Conservation (phyloP, 208 protist species). For the Phytomonas francai region DNA sequence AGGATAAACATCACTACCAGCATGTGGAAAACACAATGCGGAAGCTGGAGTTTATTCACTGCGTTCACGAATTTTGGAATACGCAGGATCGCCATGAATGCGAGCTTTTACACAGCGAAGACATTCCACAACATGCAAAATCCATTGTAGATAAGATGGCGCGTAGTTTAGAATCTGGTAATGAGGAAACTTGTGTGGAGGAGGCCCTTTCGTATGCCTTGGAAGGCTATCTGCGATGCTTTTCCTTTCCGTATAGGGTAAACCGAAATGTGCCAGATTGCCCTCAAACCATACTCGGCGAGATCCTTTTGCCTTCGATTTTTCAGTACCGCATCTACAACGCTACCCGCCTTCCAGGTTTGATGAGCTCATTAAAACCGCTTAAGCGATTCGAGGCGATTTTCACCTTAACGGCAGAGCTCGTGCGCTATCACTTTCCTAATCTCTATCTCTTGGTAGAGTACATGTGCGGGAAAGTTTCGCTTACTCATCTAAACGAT, state of each 20-base stretch:
- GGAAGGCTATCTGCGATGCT: conserved; percentile 60
- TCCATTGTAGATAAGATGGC: conserved; percentile 40
- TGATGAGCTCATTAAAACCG: conserved; percentile 46
- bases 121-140: conserved; percentile 15
- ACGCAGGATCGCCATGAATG: conserved; percentile 63
- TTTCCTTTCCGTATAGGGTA: conserved; percentile 22
- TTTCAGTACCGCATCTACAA: conserved; percentile 74
- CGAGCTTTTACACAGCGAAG: conserved; percentile 26
- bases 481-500: conserved; percentile 40
- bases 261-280: conserved; percentile 15
- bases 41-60: conserved; percentile 74
- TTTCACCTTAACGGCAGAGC: conserved; percentile 52
- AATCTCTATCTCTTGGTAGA: conserved; percentile 39
- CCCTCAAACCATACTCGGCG: conserved; percentile 32
- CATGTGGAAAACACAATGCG: conserved; percentile 70
- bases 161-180: conserved; percentile 19
- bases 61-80: conserved; percentile 78
- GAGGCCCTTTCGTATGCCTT: conserved; percentile 53
- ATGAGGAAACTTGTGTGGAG: conserved; percentile 64
- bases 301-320: conserved; percentile 37
- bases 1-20: conserved; percentile 54
- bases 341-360: conserved; percentile 44
- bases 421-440: conserved; percentile 54
- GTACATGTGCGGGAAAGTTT: conserved; percentile 33
- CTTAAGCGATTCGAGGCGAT: conserved; percentile 43